These are phyloP conservation scores for Candida sonorensis DNA, from an alignment of 805 yeast species.

Conservation along the genomic window DNA sequence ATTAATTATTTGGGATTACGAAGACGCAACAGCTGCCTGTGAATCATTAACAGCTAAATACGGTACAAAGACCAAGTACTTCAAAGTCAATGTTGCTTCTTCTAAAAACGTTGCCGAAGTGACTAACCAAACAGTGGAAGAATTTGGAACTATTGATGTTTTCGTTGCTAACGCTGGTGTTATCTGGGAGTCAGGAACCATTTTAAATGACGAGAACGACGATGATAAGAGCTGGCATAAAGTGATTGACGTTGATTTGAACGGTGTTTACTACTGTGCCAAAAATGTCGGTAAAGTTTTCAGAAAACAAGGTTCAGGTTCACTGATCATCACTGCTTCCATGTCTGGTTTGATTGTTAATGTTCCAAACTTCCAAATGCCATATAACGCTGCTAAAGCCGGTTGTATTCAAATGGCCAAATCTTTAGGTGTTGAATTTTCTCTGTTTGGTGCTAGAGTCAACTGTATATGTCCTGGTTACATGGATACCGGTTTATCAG, in stretches of 20 bases:
- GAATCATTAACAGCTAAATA: slow-evolving; percentile 18
- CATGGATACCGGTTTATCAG: slow-evolving; percentile 40
- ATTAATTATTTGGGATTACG: slow-evolving; percentile 43
- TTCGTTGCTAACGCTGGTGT: slow-evolving; percentile 39
- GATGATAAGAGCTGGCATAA: slow-evolving; percentile 29
- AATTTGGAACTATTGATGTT: slow-evolving; percentile 35
- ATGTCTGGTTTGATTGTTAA: slow-evolving; percentile 51
- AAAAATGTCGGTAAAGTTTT: slow-evolving; percentile 43
- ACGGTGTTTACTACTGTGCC: slow-evolving; percentile 48
- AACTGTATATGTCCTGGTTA: slow-evolving; percentile 49
- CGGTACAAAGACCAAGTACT: slow-evolving; percentile 19
- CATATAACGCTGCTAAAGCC: slow-evolving; percentile 45
- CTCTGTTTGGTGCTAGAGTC: slow-evolving; percentile 41
- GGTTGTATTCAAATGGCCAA: slow-evolving; percentile 42
- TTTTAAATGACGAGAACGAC: slow-evolving; percentile 28
- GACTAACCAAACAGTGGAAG: slow-evolving; percentile 26
- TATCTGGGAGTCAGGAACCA: slow-evolving; percentile 28
- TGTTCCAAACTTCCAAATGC: slow-evolving; percentile 47
- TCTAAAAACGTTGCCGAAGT: slow-evolving; percentile 28
- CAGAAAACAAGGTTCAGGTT: slow-evolving; percentile 41
- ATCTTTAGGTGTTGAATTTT: slow-evolving; percentile 43
- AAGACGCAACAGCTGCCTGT: slow-evolving; percentile 18
- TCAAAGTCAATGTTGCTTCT: slow-evolving; percentile 32
- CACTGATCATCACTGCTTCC: slow-evolving; percentile 46
- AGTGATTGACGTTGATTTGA: slow-evolving; percentile 43